Base-by-base conservation (phyloP, 768 basidiomycete genomes). In the Kwoniella sp. region DNA sequence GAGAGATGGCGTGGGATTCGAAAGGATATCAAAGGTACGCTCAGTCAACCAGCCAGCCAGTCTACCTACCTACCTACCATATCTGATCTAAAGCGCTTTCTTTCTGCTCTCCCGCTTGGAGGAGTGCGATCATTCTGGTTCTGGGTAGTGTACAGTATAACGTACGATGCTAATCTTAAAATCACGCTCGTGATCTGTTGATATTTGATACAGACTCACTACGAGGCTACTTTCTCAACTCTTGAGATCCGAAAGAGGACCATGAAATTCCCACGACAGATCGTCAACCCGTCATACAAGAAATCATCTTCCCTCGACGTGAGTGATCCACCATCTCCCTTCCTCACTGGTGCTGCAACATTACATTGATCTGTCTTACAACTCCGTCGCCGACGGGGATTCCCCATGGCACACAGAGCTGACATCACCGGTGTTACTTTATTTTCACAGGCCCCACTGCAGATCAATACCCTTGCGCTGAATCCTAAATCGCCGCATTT, bases 261-360 rank as follows among this genome's bases (percentile, higher is more conserved):
- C 7, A 76, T 90, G 4, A 72, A 83, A 9, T 74, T 85, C 4
- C 86, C 89, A 0, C 72, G 78, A 22, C 85, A 85, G 58, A 81
- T 85, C 37, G 86, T 86, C 67, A 72, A 79, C 29, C 85, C 44
- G 80, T 84, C 64, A 75, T 83, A 47, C 77, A 84, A 54, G 82
- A 84, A 71, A 49, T 8, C 54, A 0, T 67, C 67, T 0, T 36
- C 69, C 1, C 55, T 70, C 0, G 50, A 76, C 19, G 66, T 77
- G 46, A 46, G 71, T 63, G 13, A 33, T 33, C 33, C 33, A 33
- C 33, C 33, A 33, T 13, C n/a, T n/a, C n/a, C n/a, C n/a, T n/a
- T n/a, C n/a, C n/a, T n/a, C n/a, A n/a, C n/a, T n/a, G n/a, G n/a
- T n/a, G n/a, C n/a, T n/a, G n/a, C n/a, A n/a, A n/a, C n/a, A n/a